A percentile compares a stretch with the other conserved stretches of the same genome.
phyloP scores from a whole-genome alignment of 495 filamentous ascomycete species.

The Daldinia loculata region DNA sequence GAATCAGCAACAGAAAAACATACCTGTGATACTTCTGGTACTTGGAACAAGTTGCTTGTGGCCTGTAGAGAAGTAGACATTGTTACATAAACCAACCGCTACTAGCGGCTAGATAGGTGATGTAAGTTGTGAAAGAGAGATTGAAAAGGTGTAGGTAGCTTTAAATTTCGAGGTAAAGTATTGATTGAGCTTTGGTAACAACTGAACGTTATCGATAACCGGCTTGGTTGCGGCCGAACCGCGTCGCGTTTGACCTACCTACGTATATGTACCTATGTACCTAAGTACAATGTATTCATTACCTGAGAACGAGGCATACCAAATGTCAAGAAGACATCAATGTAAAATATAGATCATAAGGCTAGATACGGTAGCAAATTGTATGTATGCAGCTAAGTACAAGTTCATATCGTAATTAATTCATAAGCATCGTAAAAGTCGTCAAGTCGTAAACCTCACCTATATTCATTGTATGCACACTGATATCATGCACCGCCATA shows the following conservation, averaged over 20 bases:
- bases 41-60: conserved; percentile 17
- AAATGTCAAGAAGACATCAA: not conserved
- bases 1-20: not conserved
- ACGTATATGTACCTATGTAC: not conserved
- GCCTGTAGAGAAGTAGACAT: conserved; percentile 34
- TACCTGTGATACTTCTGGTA: conserved; percentile 62
- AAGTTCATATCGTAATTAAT: conserved; percentile 16
- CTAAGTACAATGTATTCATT: not conserved
- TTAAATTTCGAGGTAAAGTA: not conserved
- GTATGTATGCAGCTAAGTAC: conserved; percentile 7
- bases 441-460: conserved; percentile 30
- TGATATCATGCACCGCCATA: conserved; percentile 18
- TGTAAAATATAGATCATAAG: not conserved
- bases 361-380: not conserved
- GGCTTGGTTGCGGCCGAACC: not conserved
- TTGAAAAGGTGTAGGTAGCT: not conserved
- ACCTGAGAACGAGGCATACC: not conserved
- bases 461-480: conserved; percentile 20
- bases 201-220: conserved; percentile 7
- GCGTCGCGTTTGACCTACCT: not conserved
- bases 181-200: conserved; percentile 2
- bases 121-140: not conserved
- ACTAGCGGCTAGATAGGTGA: not conserved
- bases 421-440: conserved; percentile 37
- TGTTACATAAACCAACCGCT: not conserved